Base-by-base conservation (phyloP, 2,329 filamentous ascomycete genomes). In the Aspergillus sp. region DNA sequence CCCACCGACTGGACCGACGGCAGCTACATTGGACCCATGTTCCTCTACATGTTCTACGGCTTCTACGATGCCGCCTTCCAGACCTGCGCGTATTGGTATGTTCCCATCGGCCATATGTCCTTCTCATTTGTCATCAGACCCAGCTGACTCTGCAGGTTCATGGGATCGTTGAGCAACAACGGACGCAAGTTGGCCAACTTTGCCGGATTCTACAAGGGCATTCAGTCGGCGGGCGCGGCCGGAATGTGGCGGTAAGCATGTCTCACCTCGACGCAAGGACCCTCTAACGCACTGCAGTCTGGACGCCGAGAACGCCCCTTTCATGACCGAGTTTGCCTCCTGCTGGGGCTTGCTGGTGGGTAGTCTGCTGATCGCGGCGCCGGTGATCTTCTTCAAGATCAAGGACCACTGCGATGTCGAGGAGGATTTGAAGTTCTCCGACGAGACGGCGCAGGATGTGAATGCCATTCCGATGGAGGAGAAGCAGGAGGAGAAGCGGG, bases 111-210 rank as follows among this genome's bases (percentile, higher is more conserved):
- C n/a, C n/a, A n/a, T n/a, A n/a, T n/a, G n/a, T n/a, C 14, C 42
- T 45, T 46, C 17, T 40, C 0, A 13, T 32, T 20, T 32, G 11
- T 14, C 21, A 21, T n/a, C 23, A 5, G 34, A 29, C 1, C n/a
- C 23, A 45, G 34, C 42, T 16, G 10, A 41, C 13, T 5, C 9
- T 14, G 14, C 47, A 88, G 86, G 87, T 92, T 88, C 77, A 96
- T 97, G 88, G 93, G 93, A 47, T 84, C 92, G 6, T 80, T 97
- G 41, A 92, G 89, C 68, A 97, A 97, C 82, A 96, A 93, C 58
- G 85, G 89, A 55, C 90, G 92, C 71, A 93, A 91, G 72, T 83
- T 93, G 23, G 92, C 93, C 76, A 96, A 97, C 78, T 88, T 93
- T 66, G 88, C 91, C 40, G 92, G 89, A 57, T 92, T 89, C 78